A percentile compares a stretch with the other conserved stretches of the same genome.
Conservation (phyloP, 2,329 filamentous ascomycete species). For the Metarhizium guizhouense region DNA sequence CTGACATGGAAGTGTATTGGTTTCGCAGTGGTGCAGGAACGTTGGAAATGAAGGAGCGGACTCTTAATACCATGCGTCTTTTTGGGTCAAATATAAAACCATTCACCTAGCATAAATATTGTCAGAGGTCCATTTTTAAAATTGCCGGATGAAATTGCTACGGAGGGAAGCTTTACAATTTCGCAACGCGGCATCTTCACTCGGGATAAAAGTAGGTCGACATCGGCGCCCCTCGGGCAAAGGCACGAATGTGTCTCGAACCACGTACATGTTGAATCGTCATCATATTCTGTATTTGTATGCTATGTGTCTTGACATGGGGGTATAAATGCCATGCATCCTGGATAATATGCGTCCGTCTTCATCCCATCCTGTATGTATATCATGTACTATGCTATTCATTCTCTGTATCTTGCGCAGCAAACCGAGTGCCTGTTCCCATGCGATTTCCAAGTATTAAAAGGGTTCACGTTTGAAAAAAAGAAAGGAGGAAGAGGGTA, state of each 20-base stretch:
- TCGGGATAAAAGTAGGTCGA: neutral
- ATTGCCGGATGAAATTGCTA: no score
- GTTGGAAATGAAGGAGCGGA: no score
- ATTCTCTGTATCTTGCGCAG: neutral
- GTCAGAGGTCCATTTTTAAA: neutral
- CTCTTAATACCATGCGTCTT: no score
- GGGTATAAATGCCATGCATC: slow-evolving; percentile 4
- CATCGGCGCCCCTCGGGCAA: neutral
- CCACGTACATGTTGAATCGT: no score
- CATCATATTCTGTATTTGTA: neutral
- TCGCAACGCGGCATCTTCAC: no score
- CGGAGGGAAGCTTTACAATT: no score
- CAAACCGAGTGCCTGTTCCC: no score
- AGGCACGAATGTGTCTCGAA: no score
- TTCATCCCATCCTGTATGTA: neutral
- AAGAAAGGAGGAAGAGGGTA: slow-evolving; percentile 12
- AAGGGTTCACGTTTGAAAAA: neutral
- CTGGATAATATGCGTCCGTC: neutral
- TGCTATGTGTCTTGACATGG: slow-evolving; percentile 3
- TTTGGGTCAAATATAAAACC: no score
- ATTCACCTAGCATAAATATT: no score
- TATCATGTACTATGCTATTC: neutral
- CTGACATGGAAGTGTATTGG: neutral
- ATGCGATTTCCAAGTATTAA: no score
- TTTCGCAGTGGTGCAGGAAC: neutral